Evolutionary conservation across 1,139 yeast species (phyloP).

Genomic region (Diutina siamensis): DNA sequence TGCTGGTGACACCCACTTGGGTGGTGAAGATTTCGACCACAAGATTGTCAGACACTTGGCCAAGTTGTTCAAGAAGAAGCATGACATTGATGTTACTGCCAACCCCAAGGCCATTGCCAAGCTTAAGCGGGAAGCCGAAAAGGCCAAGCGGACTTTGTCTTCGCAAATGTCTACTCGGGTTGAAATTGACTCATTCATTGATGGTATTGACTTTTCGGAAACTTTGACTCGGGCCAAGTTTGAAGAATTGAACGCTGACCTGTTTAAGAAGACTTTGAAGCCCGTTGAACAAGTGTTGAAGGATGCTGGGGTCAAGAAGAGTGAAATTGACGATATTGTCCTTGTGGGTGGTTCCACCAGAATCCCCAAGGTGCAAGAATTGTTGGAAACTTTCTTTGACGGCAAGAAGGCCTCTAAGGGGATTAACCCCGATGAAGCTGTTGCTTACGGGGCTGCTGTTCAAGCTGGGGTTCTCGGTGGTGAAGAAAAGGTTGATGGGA

Average conservation of each 20-base stretch:
- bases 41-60: constrained; percentile 76
- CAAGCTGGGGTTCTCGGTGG: constrained; percentile 6
- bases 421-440: constrained; percentile 7
- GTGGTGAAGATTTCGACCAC: constrained; percentile 84
- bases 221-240: constrained; percentile 31
- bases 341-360: constrained; percentile 7
- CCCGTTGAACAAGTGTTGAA: constrained; percentile 24
- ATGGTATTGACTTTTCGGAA: constrained; percentile 29
- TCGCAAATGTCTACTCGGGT: constrained; percentile 23
- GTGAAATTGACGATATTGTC: constrained; percentile 7
- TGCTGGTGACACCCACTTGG: constrained; percentile 97
- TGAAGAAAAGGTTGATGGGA: constrained; percentile 6
- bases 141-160: constrained; percentile 31
- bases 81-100: constrained; percentile 80
- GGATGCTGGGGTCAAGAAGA: constrained; percentile 7
- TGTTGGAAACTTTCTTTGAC: constrained; percentile 6
- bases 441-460: constrained; percentile 6
- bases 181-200: constrained; percentile 27
- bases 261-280: constrained; percentile 29
- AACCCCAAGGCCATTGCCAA: constrained; percentile 44
- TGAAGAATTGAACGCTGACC: constrained; percentile 29
- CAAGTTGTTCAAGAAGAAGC: constrained; percentile 84
- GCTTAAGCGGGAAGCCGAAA: constrained; percentile 31
- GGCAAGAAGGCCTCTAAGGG: constrained; percentile 7
- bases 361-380: constrained; percentile 7